Evolutionary conservation across 2,329 filamentous ascomycete species (phyloP).

Genomic region (Leptosphaerulina australis): DNA sequence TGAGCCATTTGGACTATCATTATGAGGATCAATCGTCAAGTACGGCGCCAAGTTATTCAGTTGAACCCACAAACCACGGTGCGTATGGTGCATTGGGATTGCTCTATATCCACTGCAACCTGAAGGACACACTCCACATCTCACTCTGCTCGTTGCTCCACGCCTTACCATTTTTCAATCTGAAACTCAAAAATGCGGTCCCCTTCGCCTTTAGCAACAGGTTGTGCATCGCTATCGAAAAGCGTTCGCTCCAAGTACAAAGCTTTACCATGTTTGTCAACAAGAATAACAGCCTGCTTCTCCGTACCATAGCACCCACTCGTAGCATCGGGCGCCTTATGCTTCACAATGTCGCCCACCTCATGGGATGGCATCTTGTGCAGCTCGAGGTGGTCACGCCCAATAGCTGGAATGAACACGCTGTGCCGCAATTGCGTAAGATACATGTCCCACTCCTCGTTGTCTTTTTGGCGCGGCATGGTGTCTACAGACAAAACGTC

Average conservation of each 20-base stretch:
- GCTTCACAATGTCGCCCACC: constrained; percentile 51
- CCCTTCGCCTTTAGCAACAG: constrained; percentile 54
- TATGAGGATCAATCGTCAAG: too few relatives aligned
- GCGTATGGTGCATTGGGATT: too few relatives aligned
- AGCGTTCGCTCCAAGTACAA: constrained; percentile 68
- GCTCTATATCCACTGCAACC: too few relatives aligned
- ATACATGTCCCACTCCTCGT: constrained; percentile 61
- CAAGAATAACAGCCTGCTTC: constrained; percentile 67
- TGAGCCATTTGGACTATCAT: too few relatives aligned
- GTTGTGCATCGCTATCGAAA: constrained; percentile 59
- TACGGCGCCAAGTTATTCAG: too few relatives aligned
- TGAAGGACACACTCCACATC: constrained; percentile 15
- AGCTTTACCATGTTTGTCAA: constrained; percentile 60
- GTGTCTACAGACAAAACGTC: constrained; percentile 61
- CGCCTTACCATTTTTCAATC: constrained; percentile 52
- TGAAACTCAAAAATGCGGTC: constrained; percentile 57
- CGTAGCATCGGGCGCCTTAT: constrained; percentile 45
- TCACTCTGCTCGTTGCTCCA: constrained; percentile 1
- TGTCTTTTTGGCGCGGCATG: constrained; percentile 57
- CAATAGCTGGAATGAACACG: constrained; percentile 65
- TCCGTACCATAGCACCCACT: constrained; percentile 67
- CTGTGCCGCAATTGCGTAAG: constrained; percentile 63
- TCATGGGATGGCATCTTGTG: constrained; percentile 46
- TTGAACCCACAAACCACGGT: too few relatives aligned
- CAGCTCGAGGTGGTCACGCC: constrained; percentile 52